Evolutionary conservation across 2,329 filamentous ascomycete genomes (phyloP).

Genomic region (Cercospora sp.): DNA sequence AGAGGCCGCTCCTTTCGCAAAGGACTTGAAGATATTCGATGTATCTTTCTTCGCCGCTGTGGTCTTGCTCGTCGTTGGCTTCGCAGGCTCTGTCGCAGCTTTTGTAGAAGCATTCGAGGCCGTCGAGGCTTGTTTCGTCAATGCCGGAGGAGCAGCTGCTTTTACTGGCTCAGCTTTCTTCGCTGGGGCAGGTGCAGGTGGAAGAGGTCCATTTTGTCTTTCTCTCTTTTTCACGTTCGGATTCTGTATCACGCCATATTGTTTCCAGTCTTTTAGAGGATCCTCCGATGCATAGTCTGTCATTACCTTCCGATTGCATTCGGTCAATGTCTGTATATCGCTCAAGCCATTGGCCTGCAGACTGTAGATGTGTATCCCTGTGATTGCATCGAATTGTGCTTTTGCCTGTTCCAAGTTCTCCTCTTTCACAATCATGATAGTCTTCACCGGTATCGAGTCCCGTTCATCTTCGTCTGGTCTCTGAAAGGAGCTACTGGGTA

Average conservation of each 20-base stretch:
- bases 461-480: conserved; percentile 47
- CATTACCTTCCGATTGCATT: conserved; percentile 65
- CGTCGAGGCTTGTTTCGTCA: conserved; percentile 21
- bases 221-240: conserved; percentile 61
- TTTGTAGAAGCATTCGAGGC: conserved; percentile 27
- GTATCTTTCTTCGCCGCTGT: conserved; percentile 55
- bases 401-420: conserved; percentile 52
- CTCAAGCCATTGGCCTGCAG: conserved; percentile 69
- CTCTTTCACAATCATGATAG: conserved; percentile 35
- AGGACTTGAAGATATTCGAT: conserved; percentile 74
- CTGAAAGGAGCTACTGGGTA: conserved; percentile 64
- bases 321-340: conserved; percentile 66
- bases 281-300: conserved; percentile 60
- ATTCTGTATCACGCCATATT: conserved; percentile 75
- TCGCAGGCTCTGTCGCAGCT: conserved; percentile 37
- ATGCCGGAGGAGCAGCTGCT: conserved; percentile 20
- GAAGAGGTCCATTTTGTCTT: conserved; percentile 41
- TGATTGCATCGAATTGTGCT: conserved; percentile 68
- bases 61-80: conserved; percentile 41
- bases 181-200: conserved; percentile 33
- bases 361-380: conserved; percentile 84
- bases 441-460: conserved; percentile 52
- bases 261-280: conserved; percentile 57
- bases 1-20: conserved; percentile 57
- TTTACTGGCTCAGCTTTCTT: conserved; percentile 27